A percentile compares a stretch with the other conserved stretches of the same genome.
These are phyloP conservation scores for Nicotiana undulata DNA, from an alignment of 257 asterid genomes.

Conservation along the genomic window DNA sequence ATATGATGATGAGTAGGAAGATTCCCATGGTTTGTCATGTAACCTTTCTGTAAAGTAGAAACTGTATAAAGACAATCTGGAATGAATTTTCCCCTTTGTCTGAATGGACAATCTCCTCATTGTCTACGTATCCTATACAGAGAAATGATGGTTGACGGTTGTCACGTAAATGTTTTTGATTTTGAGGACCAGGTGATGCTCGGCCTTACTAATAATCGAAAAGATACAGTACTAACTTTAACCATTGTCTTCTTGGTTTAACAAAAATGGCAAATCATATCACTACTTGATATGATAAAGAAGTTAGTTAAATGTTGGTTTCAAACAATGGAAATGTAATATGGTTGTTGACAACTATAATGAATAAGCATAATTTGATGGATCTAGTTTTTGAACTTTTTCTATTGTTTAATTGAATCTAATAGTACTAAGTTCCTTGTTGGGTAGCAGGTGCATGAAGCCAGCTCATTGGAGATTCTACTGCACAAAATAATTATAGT, in stretches of 20 bases:
- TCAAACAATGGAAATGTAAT: not conserved
- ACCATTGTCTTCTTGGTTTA: not conserved
- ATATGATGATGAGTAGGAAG: constrained; percentile 51
- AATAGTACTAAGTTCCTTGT: not conserved
- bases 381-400: not conserved
- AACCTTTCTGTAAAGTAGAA: not conserved
- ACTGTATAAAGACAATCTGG: not conserved
- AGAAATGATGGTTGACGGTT: not conserved
- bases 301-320: not conserved
- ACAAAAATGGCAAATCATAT: not conserved
- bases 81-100: not conserved
- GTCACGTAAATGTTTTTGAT: not conserved
- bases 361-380: not conserved
- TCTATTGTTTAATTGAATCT: not conserved
- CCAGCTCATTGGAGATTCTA: constrained; percentile 1
- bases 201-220: not conserved
- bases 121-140: not conserved
- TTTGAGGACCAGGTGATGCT: not conserved
- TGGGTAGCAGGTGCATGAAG: not conserved
- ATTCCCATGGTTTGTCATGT: constrained; percentile 9
- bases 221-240: not conserved
- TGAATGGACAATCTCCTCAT: not conserved
- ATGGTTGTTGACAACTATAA: not conserved
- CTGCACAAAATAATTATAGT: not conserved
- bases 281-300: not conserved